A percentile compares a stretch with the other conserved stretches of the same genome.
Evolutionary conservation across 805 yeast species (phyloP).

Genomic region (Lipomyces anomalus): DNA sequence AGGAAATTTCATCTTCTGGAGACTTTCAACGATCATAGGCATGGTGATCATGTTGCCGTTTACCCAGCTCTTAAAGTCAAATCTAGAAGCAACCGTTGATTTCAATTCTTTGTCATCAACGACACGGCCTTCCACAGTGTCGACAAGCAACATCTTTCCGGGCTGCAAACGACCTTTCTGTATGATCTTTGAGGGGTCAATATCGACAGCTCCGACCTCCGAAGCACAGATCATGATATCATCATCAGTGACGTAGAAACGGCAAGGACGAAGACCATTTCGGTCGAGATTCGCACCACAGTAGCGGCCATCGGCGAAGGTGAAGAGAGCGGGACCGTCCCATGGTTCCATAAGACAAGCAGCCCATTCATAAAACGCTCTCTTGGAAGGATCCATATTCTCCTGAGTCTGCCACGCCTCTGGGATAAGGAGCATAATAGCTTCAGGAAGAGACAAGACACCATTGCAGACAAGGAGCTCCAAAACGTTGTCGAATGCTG

Average conservation of each 20-base stretch:
- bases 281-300: conserved; percentile 98
- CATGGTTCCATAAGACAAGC: conserved; percentile 99
- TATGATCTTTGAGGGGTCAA: conserved; percentile 72
- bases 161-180: conserved; percentile 94
- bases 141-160: conserved; percentile 92
- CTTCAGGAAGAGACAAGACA: conserved; percentile 87
- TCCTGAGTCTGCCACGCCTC: conserved; percentile 88
- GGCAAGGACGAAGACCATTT: conserved; percentile 96
- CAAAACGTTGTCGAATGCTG: conserved; percentile 92
- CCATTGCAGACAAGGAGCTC: conserved; percentile 91
- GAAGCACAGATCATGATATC: conserved; percentile 96
- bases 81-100: conserved; percentile 66
- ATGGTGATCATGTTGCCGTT: conserved; percentile 78
- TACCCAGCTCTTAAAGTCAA: conserved; percentile 92
- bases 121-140: conserved; percentile 84
- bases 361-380: conserved; percentile 98
- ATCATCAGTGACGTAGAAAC: conserved; percentile 91
- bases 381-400: conserved; percentile 82
- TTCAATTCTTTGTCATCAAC: conserved; percentile 92
- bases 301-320: conserved; percentile 94
- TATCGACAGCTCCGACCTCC: conserved; percentile 93
- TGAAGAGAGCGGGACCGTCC: conserved; percentile 98
- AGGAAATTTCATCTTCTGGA: no score
- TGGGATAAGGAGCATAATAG: conserved; percentile 93
- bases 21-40: conserved; percentile 64